phyloP scores from a whole-genome alignment of 2,329 filamentous ascomycete species.

The Colletotrichum sp. region DNA sequence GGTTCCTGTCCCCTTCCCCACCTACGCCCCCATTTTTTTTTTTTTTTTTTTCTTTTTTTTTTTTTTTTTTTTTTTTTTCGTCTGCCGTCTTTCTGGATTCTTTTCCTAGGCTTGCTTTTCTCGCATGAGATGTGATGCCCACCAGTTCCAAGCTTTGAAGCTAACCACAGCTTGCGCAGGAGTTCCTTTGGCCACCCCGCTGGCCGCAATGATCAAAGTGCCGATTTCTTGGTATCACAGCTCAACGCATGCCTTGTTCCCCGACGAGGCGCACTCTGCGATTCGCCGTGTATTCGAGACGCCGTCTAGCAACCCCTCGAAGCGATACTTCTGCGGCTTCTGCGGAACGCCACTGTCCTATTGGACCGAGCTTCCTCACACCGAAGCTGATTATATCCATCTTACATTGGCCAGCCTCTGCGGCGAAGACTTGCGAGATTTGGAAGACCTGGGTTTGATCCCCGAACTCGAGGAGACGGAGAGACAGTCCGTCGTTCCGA shows the following conservation, averaged over 20 bases:
- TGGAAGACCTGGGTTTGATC: slow-evolving; percentile 79
- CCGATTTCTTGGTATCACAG: slow-evolving; percentile 83
- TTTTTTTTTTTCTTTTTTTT: no score
- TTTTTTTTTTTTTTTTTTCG: no score
- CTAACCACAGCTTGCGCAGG: slow-evolving; percentile 43
- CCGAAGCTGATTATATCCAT: slow-evolving; percentile 79
- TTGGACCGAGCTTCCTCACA: slow-evolving; percentile 77
- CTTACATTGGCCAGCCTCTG: slow-evolving; percentile 81
- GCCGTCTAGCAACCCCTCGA: slow-evolving; percentile 59
- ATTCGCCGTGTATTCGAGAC: slow-evolving; percentile 74
- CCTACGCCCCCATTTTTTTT: no score
- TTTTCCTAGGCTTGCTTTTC: background rate
- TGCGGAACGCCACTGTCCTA: slow-evolving; percentile 86
- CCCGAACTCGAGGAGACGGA: slow-evolving; percentile 46
- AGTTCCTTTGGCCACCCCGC: slow-evolving; percentile 71
- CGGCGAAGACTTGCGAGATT: slow-evolving; percentile 70
- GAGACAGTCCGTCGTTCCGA: slow-evolving; percentile 26
- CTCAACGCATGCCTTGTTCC: slow-evolving; percentile 75
- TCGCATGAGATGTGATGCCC: background rate
- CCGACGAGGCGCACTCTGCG: slow-evolving; percentile 73
- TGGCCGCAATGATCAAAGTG: slow-evolving; percentile 83
- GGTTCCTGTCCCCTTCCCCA: no score
- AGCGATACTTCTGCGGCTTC: slow-evolving; percentile 88
- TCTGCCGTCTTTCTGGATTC: background rate
- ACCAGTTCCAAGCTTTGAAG: background rate